Evolutionary conservation across 2,329 filamentous ascomycete genomes (phyloP).

Genomic region (Harringtonia aguacate): DNA sequence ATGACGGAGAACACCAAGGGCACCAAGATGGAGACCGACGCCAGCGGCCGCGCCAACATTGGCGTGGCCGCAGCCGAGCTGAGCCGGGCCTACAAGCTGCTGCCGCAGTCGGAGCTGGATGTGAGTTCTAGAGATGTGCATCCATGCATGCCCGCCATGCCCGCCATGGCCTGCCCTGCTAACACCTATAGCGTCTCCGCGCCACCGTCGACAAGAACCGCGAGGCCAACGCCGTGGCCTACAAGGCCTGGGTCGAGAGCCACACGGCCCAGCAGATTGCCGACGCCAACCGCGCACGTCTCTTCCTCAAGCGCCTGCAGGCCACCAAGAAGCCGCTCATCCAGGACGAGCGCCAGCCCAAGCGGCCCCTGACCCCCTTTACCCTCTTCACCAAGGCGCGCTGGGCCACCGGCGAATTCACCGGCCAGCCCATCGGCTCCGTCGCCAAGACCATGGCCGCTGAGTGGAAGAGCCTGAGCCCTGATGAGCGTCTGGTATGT

Average conservation of each 20-base stretch:
- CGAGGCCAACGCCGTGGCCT: conserved; percentile 24
- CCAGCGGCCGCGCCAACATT: conserved; percentile 5
- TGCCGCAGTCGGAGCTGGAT: conserved; percentile 30
- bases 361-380: conserved; percentile 22
- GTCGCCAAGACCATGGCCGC: conserved; percentile 15
- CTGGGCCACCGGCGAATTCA: conserved; percentile 20
- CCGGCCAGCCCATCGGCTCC: conserved; percentile 9
- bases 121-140: conserved; percentile 22
- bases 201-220: conserved; percentile 27
- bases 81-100: conserved; percentile 23
- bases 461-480: conserved; percentile 33
- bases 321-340: conserved; percentile 20
- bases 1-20: conserved; percentile 20
- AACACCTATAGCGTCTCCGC: conserved; percentile 24
- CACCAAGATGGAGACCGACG: background rate
- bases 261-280: conserved; percentile 27
- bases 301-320: conserved; percentile 25
- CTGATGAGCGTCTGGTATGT: conserved; percentile 30
- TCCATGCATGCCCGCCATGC: background rate
- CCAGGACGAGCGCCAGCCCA: conserved; percentile 37
- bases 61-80: conserved; percentile 17
- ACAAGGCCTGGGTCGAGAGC: conserved; percentile 37
- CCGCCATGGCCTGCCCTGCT: background rate
- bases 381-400: conserved; percentile 26
- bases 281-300: conserved; percentile 37